Evolutionary conservation across 2,329 filamentous ascomycete species (phyloP).

Genomic region (Sarocladium strictum): DNA sequence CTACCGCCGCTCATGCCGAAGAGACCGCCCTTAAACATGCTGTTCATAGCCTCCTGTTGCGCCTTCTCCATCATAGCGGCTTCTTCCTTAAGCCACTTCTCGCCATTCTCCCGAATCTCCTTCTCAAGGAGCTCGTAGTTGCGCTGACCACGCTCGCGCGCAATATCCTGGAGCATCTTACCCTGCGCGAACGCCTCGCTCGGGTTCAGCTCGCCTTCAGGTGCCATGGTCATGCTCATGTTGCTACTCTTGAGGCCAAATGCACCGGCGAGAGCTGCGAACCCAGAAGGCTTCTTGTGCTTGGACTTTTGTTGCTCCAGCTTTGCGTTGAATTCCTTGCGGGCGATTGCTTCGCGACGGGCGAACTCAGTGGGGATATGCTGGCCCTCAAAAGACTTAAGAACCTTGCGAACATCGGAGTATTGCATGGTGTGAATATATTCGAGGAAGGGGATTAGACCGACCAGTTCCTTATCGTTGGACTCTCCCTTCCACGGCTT

Average conservation of each 20-base stretch:
- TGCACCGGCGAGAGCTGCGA: constrained; percentile 63
- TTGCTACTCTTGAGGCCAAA: constrained; percentile 71
- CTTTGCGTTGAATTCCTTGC: constrained; percentile 78
- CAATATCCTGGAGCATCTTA: constrained; percentile 95
- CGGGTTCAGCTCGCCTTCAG: constrained; percentile 63
- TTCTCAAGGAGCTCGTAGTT: constrained; percentile 86
- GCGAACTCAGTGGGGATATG: constrained; percentile 89
- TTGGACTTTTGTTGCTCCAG: constrained; percentile 63
- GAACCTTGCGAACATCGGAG: constrained; percentile 75
- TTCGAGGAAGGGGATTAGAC: constrained; percentile 92
- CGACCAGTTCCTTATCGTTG: constrained; percentile 79
- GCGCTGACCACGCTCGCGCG: constrained; percentile 82
- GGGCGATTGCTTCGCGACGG: constrained; percentile 75
- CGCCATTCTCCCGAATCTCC: constrained; percentile 88
- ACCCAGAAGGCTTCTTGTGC: constrained; percentile 46
- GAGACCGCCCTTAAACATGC: constrained; percentile 66
- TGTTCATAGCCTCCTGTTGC: constrained; percentile 85
- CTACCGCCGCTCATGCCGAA: constrained; percentile 34
- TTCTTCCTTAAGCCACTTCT: constrained; percentile 94
- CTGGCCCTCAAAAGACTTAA: constrained; percentile 84
- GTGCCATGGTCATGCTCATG: constrained; percentile 53
- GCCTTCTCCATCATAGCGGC: constrained; percentile 80
- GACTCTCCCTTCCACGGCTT: constrained; percentile 83
- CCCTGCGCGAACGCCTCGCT: constrained; percentile 79
- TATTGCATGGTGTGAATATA: constrained; percentile 94